Percentiles rank a stretch among this genome's conserved stretches.
These are phyloP conservation scores for Phellinidium pouzarii DNA, from an alignment of 1,284 basidiomycete species.

Conservation along the genomic window DNA sequence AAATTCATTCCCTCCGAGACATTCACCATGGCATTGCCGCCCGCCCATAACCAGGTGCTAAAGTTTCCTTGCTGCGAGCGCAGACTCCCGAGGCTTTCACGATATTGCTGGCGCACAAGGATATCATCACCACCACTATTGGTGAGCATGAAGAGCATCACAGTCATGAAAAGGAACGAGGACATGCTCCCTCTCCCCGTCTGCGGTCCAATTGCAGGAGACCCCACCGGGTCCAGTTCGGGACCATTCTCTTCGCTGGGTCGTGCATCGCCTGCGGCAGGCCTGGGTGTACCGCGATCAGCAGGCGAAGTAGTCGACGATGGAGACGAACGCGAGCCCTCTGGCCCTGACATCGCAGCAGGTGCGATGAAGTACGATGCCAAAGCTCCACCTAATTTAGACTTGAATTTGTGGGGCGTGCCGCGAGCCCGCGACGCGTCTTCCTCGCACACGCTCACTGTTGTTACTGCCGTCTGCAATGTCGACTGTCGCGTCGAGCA, in stretches of 20 bases:
- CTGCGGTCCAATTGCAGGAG: slow-evolving; percentile 5
- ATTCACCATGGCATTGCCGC: slow-evolving; percentile 40
- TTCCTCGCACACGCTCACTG: too few relatives aligned
- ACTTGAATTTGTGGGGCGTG: too few relatives aligned
- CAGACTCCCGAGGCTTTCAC: slow-evolving; percentile 51
- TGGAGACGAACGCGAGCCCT: neutral
- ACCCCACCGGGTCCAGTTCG: slow-evolving; percentile 1
- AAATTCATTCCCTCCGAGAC: slow-evolving; percentile 38
- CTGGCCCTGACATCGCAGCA: slow-evolving; percentile 5
- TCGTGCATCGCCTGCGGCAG: neutral
- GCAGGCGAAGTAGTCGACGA: neutral
- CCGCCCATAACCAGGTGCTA: slow-evolving; percentile 59
- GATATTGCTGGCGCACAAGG: slow-evolving; percentile 52
- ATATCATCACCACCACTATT: slow-evolving; percentile 62
- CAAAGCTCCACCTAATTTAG: neutral
- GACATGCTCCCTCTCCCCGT: slow-evolving; percentile 48
- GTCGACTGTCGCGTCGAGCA: slow-evolving; percentile 4
- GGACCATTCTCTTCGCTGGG: slow-evolving; percentile 8
- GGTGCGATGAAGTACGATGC: too few relatives aligned
- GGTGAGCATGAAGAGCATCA: slow-evolving; percentile 71
- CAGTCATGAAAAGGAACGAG: slow-evolving; percentile 65
- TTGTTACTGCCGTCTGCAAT: neutral
- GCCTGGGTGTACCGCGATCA: neutral
- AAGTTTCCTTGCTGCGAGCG: slow-evolving; percentile 60
- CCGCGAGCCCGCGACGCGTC: neutral